These are phyloP conservation scores for Henckelia pumila DNA, from an alignment of 257 asterid genomes.

Conservation along the genomic window DNA sequence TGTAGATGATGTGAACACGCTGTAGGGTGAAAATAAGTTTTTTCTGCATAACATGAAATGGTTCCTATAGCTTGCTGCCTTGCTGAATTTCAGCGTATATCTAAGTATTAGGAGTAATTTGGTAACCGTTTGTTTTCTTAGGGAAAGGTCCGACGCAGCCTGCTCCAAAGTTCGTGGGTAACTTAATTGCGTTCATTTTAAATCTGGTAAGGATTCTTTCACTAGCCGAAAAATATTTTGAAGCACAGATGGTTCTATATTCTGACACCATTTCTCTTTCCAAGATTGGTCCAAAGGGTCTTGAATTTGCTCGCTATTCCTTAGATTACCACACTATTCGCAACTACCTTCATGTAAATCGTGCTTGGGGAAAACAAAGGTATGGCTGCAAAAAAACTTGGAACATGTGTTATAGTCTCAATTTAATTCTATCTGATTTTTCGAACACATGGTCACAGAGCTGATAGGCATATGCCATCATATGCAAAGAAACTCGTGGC, in stretches of 20 bases:
- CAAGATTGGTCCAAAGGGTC: conserved; percentile 95
- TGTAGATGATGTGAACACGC: not conserved
- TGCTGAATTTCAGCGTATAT: not conserved
- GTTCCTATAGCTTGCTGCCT: not conserved
- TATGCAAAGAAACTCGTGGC: conserved; percentile 81
- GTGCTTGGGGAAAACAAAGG: conserved; percentile 91
- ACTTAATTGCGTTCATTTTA: conserved; percentile 73
- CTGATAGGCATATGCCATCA: conserved; percentile 82
- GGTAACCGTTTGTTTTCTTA: conserved; percentile 25
- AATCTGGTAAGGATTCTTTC: conserved; percentile 60
- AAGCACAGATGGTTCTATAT: conserved; percentile 14
- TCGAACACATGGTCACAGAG: conserved; percentile 50
- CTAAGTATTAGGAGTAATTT: not conserved
- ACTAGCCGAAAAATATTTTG: conserved; percentile 7
- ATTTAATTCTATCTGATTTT: conserved; percentile 15
- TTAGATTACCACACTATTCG: conserved; percentile 94
- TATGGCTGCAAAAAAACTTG: conserved; percentile 23
- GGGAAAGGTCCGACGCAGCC: conserved; percentile 92
- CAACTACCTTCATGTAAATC: conserved; percentile 75
- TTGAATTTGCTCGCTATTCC: conserved; percentile 94
- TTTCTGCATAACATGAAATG: not conserved
- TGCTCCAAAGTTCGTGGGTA: conserved; percentile 79
- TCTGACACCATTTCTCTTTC: conserved; percentile 26
- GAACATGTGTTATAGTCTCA: not conserved
- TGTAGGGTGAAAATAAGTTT: not conserved